Base-by-base conservation (phyloP, 768 basidiomycete species). In the Calocybe cyanea region DNA sequence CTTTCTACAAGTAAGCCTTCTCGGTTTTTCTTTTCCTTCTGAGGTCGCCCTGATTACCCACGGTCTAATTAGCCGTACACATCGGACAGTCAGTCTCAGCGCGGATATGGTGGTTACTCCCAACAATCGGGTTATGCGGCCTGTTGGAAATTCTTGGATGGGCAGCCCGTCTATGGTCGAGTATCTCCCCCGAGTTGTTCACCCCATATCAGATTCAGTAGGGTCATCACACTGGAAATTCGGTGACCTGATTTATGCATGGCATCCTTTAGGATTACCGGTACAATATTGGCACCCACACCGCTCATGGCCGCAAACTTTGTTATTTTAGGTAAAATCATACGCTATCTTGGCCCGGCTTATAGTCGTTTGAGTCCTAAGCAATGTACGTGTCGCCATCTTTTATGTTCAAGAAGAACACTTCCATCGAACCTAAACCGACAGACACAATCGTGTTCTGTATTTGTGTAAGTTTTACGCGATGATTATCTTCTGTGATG, bases 301-400 rank as follows among this genome's bases (percentile, higher is more conserved):
- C 79, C 78, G 18, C 60, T 81, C 30, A 62, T 78, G 14, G 81
- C 81, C 0, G 78, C 79, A 10, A 78, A 76, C 51, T 85, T 84
- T 57, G 67, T 81, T 33, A 71, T 81, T 15, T 65, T 84, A 9
- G 77, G 79, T 1, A 56, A 60, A 20, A 63, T 80, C 39, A 75
- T 80, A 36, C 54, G 51, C 15, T 53, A 55, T 4, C 59, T 80
- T n/a, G 77, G 76, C 1, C 37, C 65, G 3, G 55, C 63, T 35
- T 78, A 79, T 58, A 76, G 75, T 49, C 63, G 78, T 0, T 50
- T 81, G 5, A 57, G 50, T 30, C 71, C 78, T 1, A 63, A 53
- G 43, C 57, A 55, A 48, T 78, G 76, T 77, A 52, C 34, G 72
- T 67, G 13, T 7, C 25, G 11, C 6, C 25, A 28, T 5, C 25